Evolutionary conservation across 176 grass and related monocot genomes (phyloP).

Genomic region (Raddia distichophylla): DNA sequence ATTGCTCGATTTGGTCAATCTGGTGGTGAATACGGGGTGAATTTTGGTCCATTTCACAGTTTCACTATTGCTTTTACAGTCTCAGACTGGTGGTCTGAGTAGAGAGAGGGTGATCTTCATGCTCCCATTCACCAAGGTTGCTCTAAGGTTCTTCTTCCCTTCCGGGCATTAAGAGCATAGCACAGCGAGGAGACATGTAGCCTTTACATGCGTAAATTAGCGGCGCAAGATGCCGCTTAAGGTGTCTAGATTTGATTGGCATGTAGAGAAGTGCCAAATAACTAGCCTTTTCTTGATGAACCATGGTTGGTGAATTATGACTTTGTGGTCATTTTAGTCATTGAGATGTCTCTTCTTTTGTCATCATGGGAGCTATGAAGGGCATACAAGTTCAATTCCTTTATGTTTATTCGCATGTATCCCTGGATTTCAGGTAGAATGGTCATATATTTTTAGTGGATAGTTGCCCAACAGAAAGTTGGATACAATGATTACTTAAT

Average conservation of each 20-base stretch:
- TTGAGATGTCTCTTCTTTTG: not conserved
- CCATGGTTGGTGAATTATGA: not conserved
- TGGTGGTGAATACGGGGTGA: not conserved
- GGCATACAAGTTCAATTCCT: not conserved
- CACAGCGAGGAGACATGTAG: not conserved
- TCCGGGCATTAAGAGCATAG: not conserved
- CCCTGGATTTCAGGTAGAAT: not conserved
- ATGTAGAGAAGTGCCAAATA: not conserved
- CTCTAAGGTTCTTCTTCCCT: not conserved
- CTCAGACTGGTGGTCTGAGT: not conserved
- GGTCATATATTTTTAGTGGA: slow-evolving; percentile 15
- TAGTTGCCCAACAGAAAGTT: slow-evolving; percentile 10
- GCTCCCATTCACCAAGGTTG: not conserved
- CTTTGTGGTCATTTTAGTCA: not conserved
- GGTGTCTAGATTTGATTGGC: not conserved
- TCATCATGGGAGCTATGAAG: not conserved
- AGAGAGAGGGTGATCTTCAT: not conserved
- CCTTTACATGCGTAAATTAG: not conserved
- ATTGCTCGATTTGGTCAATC: slow-evolving; percentile 30
- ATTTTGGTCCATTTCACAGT: not conserved
- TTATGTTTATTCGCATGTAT: not conserved
- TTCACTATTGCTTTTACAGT: not conserved
- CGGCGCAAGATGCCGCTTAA: not conserved
- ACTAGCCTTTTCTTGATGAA: not conserved
- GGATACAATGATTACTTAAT: not conserved